Percentiles rank a stretch among this genome's conserved stretches.
phyloP scores from a whole-genome alignment of 768 basidiomycete genomes.

The Pisolithus albus region DNA sequence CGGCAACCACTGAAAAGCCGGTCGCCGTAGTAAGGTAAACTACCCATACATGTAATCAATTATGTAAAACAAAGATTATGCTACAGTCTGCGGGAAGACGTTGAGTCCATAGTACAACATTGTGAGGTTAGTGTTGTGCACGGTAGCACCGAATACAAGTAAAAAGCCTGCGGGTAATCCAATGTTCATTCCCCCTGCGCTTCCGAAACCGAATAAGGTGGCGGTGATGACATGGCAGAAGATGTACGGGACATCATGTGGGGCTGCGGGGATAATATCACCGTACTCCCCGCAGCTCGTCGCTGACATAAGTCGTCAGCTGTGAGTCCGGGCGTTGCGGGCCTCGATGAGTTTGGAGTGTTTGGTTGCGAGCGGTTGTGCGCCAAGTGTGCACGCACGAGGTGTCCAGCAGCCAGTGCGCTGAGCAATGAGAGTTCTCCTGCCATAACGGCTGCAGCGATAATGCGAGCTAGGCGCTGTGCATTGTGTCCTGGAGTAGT shows the following conservation, averaged over 20 bases:
- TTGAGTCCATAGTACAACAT: too few relatives aligned
- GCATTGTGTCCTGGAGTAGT: constrained; percentile 87
- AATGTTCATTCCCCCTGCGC: too few relatives aligned
- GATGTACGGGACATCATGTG: constrained; percentile 23
- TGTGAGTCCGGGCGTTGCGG: constrained; percentile 47
- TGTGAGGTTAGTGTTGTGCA: too few relatives aligned
- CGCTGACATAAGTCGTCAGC: constrained; percentile 21
- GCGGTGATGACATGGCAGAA: constrained; percentile 34
- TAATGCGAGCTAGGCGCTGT: constrained; percentile 80
- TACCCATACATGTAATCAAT: too few relatives aligned
- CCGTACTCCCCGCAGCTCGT: constrained; percentile 7
- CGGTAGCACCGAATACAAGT: too few relatives aligned
- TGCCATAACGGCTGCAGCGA: constrained; percentile 93
- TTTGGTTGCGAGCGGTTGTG: constrained; percentile 84
- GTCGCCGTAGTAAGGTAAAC: too few relatives aligned
- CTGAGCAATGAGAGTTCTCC: constrained; percentile 90
- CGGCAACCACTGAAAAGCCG: too few relatives aligned
- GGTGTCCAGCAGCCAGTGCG: constrained; percentile 90
- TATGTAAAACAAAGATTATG: too few relatives aligned
- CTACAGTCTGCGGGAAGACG: too few relatives aligned
- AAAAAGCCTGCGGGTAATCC: too few relatives aligned
- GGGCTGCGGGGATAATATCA: constrained; percentile 1
- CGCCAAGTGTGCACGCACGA: constrained; percentile 87
- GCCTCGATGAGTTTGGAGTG: constrained; percentile 63
- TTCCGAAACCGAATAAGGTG: constrained; percentile 31